Base-by-base conservation (phyloP, 148 eudicot genomes). In the Camellia sinensis region DNA sequence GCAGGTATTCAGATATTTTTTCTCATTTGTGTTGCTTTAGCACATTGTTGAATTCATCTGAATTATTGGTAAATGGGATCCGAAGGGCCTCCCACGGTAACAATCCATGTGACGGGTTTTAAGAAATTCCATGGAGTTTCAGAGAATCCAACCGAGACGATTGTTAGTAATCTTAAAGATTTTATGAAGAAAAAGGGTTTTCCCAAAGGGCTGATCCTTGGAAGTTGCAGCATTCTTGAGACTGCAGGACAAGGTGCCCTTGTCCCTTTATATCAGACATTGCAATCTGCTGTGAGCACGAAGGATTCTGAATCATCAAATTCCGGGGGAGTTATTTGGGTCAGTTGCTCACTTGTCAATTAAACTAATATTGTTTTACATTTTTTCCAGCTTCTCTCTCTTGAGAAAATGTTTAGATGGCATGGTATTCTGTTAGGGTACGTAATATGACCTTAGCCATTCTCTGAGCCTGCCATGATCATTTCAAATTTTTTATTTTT, bases 71-170 rank as follows among this genome's bases (percentile, higher is more conserved):
- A 81, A 78, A 96, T 96, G 99, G 99, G 98, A 79, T 96, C 99
- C 68, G 98, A 96, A 88, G 98, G 97, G 82, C 95, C 94, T 80
- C 85, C 95, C 52, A 77, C 90, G 52, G 89, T 91, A 56, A 91
- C 88, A 17, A 80, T 96, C 83, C 97, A 96, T 68, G 93, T 94
- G 78, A 96, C 99, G 0, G 99, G 99, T 44, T 96, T 96, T 70
- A 94, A 94, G 86, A 94, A 88, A 75, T 96, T 96, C 61, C 97
- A 92, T 83, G 99, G 99, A 74, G 98, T 96, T 83, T 87, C 97
- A 18, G 99, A 91, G 79, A 96, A 96, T 89, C 99, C 99, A 45
- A 96, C 98, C 0, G 97, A 96, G 87, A 94, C 89, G 17, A 92
- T 92, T 62, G 99, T 89, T 44, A 78, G 80, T 45, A 92, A 91